A percentile compares a stretch with the other conserved stretches of the same genome.
Conservation (phyloP, 176 grass and related monocot species). For the Juncus effusus region DNA sequence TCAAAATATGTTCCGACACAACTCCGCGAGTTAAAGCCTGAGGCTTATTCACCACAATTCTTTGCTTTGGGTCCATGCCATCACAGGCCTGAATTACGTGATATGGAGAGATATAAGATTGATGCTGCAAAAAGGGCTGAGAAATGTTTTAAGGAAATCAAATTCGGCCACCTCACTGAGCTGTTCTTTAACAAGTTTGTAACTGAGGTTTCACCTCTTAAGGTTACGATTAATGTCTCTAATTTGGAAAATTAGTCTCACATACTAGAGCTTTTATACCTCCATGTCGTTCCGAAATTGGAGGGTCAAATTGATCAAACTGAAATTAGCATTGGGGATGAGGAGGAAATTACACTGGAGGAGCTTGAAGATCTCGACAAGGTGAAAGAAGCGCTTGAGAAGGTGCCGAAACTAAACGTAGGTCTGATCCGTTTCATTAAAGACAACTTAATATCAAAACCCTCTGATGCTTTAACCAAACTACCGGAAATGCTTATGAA, state of each 20-base stretch:
- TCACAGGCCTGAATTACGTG: slow-evolving; percentile 60
- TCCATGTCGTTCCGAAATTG: slow-evolving; percentile 35
- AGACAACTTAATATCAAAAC: slow-evolving; percentile 32
- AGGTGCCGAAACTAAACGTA: slow-evolving; percentile 34
- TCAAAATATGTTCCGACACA: slow-evolving; percentile 39
- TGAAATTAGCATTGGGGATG: slow-evolving; percentile 4
- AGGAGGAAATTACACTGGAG: slow-evolving; percentile 36
- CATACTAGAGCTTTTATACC: slow-evolving; percentile 65
- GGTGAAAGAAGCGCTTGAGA: slow-evolving; percentile 25
- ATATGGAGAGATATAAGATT: slow-evolving; percentile 81
- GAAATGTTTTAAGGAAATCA: slow-evolving; percentile 37
- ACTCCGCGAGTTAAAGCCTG: slow-evolving; percentile 45
- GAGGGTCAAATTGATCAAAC: background rate
- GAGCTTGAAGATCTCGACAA: background rate
- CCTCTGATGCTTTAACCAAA: slow-evolving; percentile 30
- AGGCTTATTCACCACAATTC: slow-evolving; percentile 59
- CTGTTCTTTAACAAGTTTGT: slow-evolving; percentile 46
- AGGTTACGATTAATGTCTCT: slow-evolving; percentile 42
- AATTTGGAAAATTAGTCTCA: slow-evolving; percentile 50
- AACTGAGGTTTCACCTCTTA: slow-evolving; percentile 61
- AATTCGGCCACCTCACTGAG: slow-evolving; percentile 40
- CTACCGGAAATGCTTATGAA: slow-evolving; percentile 60
- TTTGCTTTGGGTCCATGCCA: slow-evolving; percentile 72
- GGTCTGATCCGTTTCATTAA: slow-evolving; percentile 41
- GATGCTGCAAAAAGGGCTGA: slow-evolving; percentile 47